These are phyloP conservation scores for Neopestalotiopsis sp. DNA, from an alignment of 2,329 filamentous ascomycete genomes.

Conservation along the genomic window DNA sequence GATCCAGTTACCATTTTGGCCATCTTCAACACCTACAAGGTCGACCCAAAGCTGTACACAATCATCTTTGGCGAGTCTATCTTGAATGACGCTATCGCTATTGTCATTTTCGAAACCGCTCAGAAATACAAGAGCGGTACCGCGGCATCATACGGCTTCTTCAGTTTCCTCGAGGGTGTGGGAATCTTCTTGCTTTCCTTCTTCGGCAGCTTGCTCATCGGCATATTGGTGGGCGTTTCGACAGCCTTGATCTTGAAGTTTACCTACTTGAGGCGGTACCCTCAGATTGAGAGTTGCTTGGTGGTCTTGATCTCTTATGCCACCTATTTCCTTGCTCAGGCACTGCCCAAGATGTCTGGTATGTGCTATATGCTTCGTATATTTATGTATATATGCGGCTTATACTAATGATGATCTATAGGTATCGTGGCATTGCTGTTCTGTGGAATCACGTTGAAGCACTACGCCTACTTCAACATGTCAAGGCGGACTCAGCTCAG, in stretches of 20 bases:
- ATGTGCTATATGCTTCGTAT: slow-evolving; percentile 39
- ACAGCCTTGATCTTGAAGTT: slow-evolving; percentile 93
- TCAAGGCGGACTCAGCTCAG: slow-evolving; percentile 95
- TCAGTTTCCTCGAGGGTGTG: slow-evolving; percentile 88
- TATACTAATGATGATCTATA: slow-evolving; percentile 38
- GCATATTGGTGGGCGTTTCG: slow-evolving; percentile 82
- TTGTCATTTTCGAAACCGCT: slow-evolving; percentile 97
- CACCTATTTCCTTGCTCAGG: slow-evolving; percentile 97
- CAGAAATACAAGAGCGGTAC: slow-evolving; percentile 86
- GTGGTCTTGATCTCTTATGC: slow-evolving; percentile 94
- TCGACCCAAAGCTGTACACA: slow-evolving; percentile 97
- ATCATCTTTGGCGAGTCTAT: slow-evolving; percentile 99
- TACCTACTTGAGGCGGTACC: slow-evolving; percentile 88
- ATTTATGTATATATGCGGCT: neutral
- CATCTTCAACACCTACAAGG: slow-evolving; percentile 99
- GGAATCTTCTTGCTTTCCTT: slow-evolving; percentile 96
- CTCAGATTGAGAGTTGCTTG: slow-evolving; percentile 95
- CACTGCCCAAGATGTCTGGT: slow-evolving; percentile 88
- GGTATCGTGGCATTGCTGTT: slow-evolving; percentile 96
- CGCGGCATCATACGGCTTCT: slow-evolving; percentile 72
- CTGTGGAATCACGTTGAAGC: slow-evolving; percentile 97
- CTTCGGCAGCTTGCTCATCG: slow-evolving; percentile 91
- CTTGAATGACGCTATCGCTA: slow-evolving; percentile 96
- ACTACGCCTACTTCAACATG: slow-evolving; percentile 99
- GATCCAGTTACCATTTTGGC: slow-evolving; percentile 97